Evolutionary conservation across 2,329 filamentous ascomycete species (phyloP).

Genomic region (Neonectria hederae): DNA sequence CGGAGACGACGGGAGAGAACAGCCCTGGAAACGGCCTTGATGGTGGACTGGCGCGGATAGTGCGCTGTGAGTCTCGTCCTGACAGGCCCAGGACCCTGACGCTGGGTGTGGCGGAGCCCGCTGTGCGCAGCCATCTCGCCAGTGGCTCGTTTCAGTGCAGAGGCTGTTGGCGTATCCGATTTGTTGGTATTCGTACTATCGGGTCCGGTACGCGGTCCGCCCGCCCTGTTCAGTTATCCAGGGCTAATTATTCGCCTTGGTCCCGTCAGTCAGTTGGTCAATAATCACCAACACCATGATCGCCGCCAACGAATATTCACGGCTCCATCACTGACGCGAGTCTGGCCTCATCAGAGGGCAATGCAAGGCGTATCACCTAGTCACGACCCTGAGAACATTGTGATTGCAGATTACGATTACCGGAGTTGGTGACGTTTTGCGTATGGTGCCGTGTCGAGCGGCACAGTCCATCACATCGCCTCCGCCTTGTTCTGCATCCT

Average conservation of each 20-base stretch:
- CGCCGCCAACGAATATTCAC: not conserved
- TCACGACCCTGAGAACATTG: not conserved
- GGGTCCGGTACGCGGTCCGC: not conserved
- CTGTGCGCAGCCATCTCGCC: slow-evolving; percentile 14
- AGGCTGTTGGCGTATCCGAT: slow-evolving; percentile 10
- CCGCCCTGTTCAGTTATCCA: not conserved
- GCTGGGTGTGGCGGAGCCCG: slow-evolving; percentile 16
- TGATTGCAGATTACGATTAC: too few species aligned
- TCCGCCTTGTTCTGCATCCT: not conserved
- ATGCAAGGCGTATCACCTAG: not conserved
- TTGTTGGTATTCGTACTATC: not conserved
- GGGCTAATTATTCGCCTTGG: not conserved
- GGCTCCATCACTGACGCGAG: not conserved
- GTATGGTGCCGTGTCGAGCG: not conserved
- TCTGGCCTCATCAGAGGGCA: not conserved
- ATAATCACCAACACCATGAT: not conserved
- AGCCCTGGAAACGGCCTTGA: too few species aligned
- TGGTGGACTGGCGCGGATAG: too few species aligned
- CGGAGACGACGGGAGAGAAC: too few species aligned
- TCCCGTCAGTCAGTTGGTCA: not conserved
- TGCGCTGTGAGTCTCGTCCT: not conserved
- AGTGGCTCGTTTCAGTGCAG: slow-evolving; percentile 18
- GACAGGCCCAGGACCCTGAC: slow-evolving; percentile 12
- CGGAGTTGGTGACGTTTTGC: not conserved
- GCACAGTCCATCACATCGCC: not conserved